A percentile compares a stretch with the other conserved stretches of the same genome.
phyloP scores from a whole-genome alignment of 805 yeast species.

The Nakazawaea peltata region DNA sequence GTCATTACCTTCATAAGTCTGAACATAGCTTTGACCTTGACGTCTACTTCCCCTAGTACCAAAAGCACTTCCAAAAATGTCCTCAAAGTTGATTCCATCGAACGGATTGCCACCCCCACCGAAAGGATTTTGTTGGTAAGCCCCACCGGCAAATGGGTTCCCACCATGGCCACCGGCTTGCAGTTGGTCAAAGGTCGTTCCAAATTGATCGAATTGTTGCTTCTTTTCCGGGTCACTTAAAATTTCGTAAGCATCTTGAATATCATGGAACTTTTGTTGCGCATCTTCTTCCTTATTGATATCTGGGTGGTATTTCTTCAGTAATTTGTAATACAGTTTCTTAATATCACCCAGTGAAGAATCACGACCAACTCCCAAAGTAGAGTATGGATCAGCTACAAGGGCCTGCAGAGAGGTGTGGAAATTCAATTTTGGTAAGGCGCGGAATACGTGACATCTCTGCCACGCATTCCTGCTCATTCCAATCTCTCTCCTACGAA shows the following conservation, averaged over 20 bases:
- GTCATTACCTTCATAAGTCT: constrained; percentile 84
- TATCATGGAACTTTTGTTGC: constrained; percentile 81
- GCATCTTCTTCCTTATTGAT: constrained; percentile 88
- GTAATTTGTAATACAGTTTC: constrained; percentile 88
- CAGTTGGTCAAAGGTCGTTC: constrained; percentile 67
- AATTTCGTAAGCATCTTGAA: constrained; percentile 92
- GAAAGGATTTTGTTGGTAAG: constrained; percentile 37
- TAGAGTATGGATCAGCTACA: constrained; percentile 71
- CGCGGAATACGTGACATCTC: too few species aligned
- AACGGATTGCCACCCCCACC: constrained; percentile 30
- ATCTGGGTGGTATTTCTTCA: constrained; percentile 94
- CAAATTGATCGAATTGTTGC: constrained; percentile 86
- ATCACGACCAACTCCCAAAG: constrained; percentile 64
- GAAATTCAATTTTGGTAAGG: constrained; percentile 29
- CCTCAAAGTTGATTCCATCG: constrained; percentile 48
- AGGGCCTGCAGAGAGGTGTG: constrained; percentile 29
- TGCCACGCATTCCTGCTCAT: too few species aligned
- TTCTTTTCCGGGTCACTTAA: constrained; percentile 79
- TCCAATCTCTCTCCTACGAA: too few species aligned
- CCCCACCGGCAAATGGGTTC: constrained; percentile 42
- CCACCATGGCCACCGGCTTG: constrained; percentile 32
- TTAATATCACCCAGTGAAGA: constrained; percentile 84
- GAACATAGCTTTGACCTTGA: constrained; percentile 40
- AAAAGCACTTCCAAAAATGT: constrained; percentile 49
- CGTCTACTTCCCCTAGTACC: constrained; percentile 27